Base-by-base conservation (phyloP, 2,329 filamentous ascomycete species). In the Emericellopsis atlantica region DNA sequence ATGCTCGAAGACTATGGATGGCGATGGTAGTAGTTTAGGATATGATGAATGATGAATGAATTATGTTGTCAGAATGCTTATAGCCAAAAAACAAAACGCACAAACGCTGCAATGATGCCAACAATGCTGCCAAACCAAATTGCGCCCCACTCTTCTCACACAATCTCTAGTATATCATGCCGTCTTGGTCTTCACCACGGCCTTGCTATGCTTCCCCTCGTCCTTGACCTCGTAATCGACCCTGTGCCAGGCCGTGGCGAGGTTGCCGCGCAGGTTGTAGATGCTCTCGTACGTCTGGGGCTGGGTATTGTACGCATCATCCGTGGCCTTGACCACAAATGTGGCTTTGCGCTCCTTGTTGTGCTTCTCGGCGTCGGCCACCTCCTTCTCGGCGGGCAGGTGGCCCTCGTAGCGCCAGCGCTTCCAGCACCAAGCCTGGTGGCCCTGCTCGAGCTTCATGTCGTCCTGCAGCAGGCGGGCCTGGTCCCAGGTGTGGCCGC, bases 301-400 rank as follows among this genome's bases (percentile, higher is more conserved):
- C 50, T 71, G 67, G 5, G 64, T 65, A 42, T 70, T 69, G 43
- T 70, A 69, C 16, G 61, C 55, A 41, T 69, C 65, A 44, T 71
- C 67, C 11, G 65, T 64, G 15, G 67, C 67, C 49, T 69, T 70
- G 43, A 69, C 65, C 23, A 68, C 55, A 37, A 69, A 57, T 2
- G 53, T 54, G 1, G 51, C 52, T 42, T 54, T 55, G 3, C 48
- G 44, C 37, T 52, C 50, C 26, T 34, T 45, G 36, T 51, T 49
- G 15, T 24, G 32, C 4, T 33, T 15, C 14, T 16, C 31, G 12
- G 12, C 16, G 3, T 26, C 22, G 46, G 48, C 34, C 48, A 44
- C n/a, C 43, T 43, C 14, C 43, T 36, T 16, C 45, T 48, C 8
- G 43, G 36, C 39, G 7, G 53, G 52, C 44, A 53, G 49, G 42